Evolutionary conservation across 805 yeast genomes (phyloP), one percentile per base, ranked within the genome.

Genomic region (Zygosaccharomyces siamensis): DNA sequence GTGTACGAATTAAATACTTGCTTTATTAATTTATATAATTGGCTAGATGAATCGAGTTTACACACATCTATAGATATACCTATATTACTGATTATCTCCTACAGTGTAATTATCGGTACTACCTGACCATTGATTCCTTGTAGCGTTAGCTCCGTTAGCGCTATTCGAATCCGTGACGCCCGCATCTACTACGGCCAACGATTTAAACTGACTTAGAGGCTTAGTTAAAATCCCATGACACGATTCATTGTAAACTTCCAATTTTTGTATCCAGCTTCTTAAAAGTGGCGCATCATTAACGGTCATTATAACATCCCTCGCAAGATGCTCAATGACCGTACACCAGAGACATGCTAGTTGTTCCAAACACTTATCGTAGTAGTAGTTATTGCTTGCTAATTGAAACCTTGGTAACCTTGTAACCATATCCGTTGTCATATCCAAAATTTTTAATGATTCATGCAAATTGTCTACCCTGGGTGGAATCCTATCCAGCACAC

Each of bases 361-460:
- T 47, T 67, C 70, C 44, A 64, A 50, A 47, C 70, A 63, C 52
- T 63, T 64, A 48, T 66, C 67, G 44, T 64, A 65, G 49, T 66
- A 67, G 50, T 67, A 67, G 46, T 67, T 67, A 49, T 67, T 66
- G 49, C 64, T 58, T 41, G 65, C 63, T 20, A 66, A 51, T 30
- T 57, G 55, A 46, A 67, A 66, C 24, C 64, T 55, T 21, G 71
- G 71, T 35, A 66, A 48, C 31, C 52, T 58, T 16, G 54, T 40
- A n/a, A 64, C 54, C 51, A 64, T 51, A 33, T 56, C 62, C 2
- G 69, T 60, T 16, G 64, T 59, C n/a, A 47, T 39, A 48, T 63
- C 66, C 43, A 67, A 47, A 20, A 67, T 57, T 26, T 57, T 57
- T 11, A 66, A 43, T 2, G 68, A 60, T 35, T 57, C 64, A 40